Base-by-base conservation (phyloP, 2,329 filamentous ascomycete species). In the Talaromyces sp. region DNA sequence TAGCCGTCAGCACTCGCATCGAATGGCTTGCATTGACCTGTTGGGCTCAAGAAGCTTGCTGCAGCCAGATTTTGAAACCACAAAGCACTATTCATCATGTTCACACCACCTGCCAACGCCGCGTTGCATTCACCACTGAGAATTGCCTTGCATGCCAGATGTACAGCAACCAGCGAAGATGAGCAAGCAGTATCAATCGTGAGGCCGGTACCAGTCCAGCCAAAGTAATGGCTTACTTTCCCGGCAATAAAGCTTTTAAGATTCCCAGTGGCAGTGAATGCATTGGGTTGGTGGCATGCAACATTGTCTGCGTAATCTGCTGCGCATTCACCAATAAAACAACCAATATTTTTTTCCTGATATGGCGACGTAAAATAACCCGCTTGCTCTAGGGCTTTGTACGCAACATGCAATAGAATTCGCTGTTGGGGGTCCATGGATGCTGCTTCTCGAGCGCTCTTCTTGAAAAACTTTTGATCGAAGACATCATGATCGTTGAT, bases 21-120 rank as follows among this genome's bases (percentile, higher is more conserved):
- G 70, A 74, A 81, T 70, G 77, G 81, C 56, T 77, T 79, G 14
- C 80, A 84, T 51, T 79, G 75, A 1, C 82, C 82, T 0, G 78
- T 77, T 29, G 83, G 78, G 1, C 74, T 79, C 0, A 82, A 81
- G 82, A 26, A 86, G 77, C 53, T 84, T 69, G 67, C 79, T 63
- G 24, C 70, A 60, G 29, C 73, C 71, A 54, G 67, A 69, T 59
- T 70, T 66, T 4, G 69, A 65, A 17, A 75, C 67, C 58, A 69
- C 72, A 59, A 69, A 67, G 72, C 70, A 21, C 67, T 68, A 3
- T 75, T 61, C 27, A 71, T 64, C 12, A 70, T 62, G 41, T 68
- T 68, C 8, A 68, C 55, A 1, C 68, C 69, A 24, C 64, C 61
- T 8, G 65, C 67, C 14, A 71, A 51, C 10, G 71, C 68, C 1